Conservation (phyloP, 108 stramenopile species). For the Chaetoceros muelleri region DNA sequence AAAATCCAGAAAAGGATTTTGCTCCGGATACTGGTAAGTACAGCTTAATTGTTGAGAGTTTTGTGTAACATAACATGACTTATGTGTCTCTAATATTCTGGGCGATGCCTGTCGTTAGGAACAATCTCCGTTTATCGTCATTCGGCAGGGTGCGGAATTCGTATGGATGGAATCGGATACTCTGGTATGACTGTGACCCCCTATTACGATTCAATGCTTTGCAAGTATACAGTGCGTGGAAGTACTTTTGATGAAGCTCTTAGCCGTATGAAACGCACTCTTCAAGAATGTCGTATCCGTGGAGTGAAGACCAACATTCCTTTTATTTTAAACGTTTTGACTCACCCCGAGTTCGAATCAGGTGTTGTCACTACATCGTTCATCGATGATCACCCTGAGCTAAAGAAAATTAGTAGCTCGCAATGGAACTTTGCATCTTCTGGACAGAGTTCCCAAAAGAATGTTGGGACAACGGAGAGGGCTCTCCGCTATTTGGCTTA, state of each 20-base stretch:
- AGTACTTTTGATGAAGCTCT: constrained; percentile 54
- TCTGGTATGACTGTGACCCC: constrained; percentile 72
- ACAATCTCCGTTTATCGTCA: constrained; percentile 68
- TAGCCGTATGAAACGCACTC: constrained; percentile 71
- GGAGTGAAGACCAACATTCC: constrained; percentile 85
- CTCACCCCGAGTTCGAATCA: constrained; percentile 75
- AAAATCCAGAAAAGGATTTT: constrained; percentile 78
- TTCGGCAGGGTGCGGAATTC: constrained; percentile 83
- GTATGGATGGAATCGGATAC: constrained; percentile 80
- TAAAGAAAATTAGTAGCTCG: constrained; percentile 42
- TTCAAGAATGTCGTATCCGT: constrained; percentile 82
- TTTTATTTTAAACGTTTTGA: constrained; percentile 78
- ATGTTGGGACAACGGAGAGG: constrained; percentile 50
- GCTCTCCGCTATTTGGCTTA: constrained; percentile 75
- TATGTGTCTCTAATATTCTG: too few relatives aligned
- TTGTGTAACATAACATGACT: too few relatives aligned
- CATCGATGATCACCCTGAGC: constrained; percentile 70
- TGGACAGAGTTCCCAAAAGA: constrained; percentile 43
- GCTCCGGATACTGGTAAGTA: constrained; percentile 71
- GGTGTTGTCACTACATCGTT: constrained; percentile 79
- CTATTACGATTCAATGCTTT: constrained; percentile 89
- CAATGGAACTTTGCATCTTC: constrained; percentile 61
- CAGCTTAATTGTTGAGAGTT: neutral
- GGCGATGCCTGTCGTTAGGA: neutral
- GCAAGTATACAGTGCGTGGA: constrained; percentile 85